A percentile compares a stretch with the other conserved stretches of the same genome.
These are phyloP conservation scores for Rugonectria rugulosa DNA, from an alignment of 2,329 filamentous ascomycete genomes.

Conservation along the genomic window DNA sequence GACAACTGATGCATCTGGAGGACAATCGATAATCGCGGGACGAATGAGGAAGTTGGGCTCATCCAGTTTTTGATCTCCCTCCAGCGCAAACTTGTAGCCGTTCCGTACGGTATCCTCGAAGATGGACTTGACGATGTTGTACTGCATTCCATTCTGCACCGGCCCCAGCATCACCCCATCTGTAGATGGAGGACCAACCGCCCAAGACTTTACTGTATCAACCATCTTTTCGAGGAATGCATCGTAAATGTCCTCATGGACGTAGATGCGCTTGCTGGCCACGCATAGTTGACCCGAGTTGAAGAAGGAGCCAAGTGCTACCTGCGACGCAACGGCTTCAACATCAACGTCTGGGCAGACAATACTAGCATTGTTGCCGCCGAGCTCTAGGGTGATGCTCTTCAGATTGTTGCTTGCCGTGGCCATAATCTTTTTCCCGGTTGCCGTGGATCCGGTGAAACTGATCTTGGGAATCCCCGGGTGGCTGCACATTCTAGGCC, in stretches of 20 bases:
- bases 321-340: no score
- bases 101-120: slow-evolving; percentile 9
- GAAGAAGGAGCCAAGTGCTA: slow-evolving; percentile 59
- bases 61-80: not conserved
- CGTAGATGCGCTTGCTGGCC: slow-evolving; percentile 64
- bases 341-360: slow-evolving; percentile 65
- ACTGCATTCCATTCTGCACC: slow-evolving; percentile 25
- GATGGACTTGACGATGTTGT: slow-evolving; percentile 14
- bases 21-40: slow-evolving; percentile 60
- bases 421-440: slow-evolving; percentile 55
- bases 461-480: slow-evolving; percentile 67
- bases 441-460: slow-evolving; percentile 68
- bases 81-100: slow-evolving; percentile 8
- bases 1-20: slow-evolving; percentile 60
- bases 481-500: slow-evolving; percentile 65
- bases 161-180: slow-evolving; percentile 43
- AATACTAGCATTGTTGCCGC: slow-evolving; percentile 69
- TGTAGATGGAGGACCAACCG: slow-evolving; percentile 51
- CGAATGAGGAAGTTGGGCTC: not conserved
- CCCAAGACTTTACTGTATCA: slow-evolving; percentile 48
- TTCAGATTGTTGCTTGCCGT: slow-evolving; percentile 28
- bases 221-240: slow-evolving; percentile 55
- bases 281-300: slow-evolving; percentile 56
- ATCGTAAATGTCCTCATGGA: slow-evolving; percentile 67
- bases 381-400: not conserved